A percentile compares a stretch with the other conserved stretches of the same genome.
phyloP scores from a whole-genome alignment of 129 eudicot genomes.

The Cynara cardunculus region DNA sequence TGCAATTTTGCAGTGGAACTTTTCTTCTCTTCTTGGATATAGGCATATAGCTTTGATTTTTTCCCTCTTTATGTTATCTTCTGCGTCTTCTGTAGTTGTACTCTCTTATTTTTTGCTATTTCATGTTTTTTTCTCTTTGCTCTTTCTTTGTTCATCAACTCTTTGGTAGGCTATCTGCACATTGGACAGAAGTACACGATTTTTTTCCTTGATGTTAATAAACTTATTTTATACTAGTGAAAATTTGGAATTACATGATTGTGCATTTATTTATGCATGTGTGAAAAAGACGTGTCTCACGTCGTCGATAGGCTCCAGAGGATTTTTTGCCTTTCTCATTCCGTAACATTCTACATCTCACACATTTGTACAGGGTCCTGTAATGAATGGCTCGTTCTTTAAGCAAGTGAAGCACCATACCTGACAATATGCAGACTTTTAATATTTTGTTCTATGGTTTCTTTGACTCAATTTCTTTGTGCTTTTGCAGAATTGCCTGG shows the following conservation, averaged over 20 bases:
- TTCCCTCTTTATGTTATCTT: not conserved
- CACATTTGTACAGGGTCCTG: not conserved
- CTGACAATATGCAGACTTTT: not conserved
- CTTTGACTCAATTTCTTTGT: not conserved
- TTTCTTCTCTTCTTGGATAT: not conserved
- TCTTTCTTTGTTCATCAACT: not conserved
- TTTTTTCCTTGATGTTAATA: not conserved
- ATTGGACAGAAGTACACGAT: not conserved
- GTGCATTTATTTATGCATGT: not conserved
- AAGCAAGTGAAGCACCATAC: not conserved
- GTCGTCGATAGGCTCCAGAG: not conserved
- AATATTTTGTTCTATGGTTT: not conserved
- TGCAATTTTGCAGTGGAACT: not conserved
- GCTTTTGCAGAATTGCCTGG: constrained; percentile 58
- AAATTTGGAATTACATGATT: not conserved
- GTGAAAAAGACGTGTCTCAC: not conserved
- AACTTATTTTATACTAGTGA: not conserved
- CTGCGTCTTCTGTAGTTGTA: not conserved
- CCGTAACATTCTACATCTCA: not conserved
- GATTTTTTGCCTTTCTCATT: not conserved
- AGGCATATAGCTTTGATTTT: not conserved
- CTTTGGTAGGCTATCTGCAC: not conserved
- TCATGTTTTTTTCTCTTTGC: not conserved
- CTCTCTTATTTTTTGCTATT: not conserved
- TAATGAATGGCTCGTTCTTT: not conserved